Conservation (phyloP, 2,329 filamentous ascomycete species). For the Fusarium equiseti region DNA sequence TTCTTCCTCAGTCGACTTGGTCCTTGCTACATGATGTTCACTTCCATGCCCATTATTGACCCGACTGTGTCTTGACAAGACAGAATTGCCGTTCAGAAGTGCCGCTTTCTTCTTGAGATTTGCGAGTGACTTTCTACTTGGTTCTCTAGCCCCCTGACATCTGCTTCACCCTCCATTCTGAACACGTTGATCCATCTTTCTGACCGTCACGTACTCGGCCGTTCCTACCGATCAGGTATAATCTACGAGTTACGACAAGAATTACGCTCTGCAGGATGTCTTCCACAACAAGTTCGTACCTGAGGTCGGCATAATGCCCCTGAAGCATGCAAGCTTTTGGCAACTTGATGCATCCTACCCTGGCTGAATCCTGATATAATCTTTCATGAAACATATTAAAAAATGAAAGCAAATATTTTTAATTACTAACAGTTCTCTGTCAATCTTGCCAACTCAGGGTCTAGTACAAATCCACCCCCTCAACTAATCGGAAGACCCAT, state of each 20-base stretch:
- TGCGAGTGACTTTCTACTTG: not conserved
- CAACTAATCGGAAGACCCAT: not conserved
- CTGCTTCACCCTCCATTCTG: not conserved
- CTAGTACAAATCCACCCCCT: not conserved
- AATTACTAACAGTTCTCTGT: not conserved
- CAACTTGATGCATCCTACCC: not conserved
- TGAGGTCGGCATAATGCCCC: not conserved
- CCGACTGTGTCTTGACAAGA: not conserved
- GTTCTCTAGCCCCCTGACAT: not conserved
- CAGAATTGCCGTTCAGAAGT: not conserved
- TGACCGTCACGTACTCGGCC: not conserved
- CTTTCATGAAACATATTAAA: not conserved
- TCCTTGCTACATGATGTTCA: not conserved
- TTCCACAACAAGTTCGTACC: not conserved
- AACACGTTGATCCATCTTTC: not conserved
- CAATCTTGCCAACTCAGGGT: not conserved
- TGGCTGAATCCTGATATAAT: not conserved
- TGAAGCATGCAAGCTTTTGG: not conserved
- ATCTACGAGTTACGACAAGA: not conserved
- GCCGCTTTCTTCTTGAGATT: not conserved
- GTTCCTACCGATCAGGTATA: not conserved
- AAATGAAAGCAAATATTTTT: not conserved
- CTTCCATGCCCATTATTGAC: not conserved
- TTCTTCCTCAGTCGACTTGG: conserved; percentile 16
- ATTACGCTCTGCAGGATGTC: not conserved